Evolutionary conservation across 768 basidiomycete species (phyloP), one percentile per base, ranked within the genome.

Genomic region (Podaxis sp.): DNA sequence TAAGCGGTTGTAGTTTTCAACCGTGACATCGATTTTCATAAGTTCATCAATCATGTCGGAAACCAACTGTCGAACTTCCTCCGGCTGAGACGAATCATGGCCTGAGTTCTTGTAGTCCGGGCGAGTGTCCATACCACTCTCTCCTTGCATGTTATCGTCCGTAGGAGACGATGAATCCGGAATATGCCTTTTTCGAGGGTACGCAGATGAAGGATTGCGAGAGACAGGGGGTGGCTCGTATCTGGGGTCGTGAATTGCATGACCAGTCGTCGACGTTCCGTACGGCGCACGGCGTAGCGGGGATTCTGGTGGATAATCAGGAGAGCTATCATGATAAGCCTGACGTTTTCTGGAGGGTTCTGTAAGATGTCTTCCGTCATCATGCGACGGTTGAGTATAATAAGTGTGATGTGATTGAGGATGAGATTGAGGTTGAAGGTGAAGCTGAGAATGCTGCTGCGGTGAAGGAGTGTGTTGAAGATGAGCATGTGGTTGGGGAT

Each of bases 51-150:
- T 77, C 33, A 74, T 71, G 17, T 77, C 76, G 63, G 83, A 75
- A 46, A 77, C 68, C 54, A 79, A 73, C 22, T 80, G 80, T 26
- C 68, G 70, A 3, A 76, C 72, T 38, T 77, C 79, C 28, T 75
- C 74, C 6, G 70, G 64, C 33, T 65, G 62, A 6, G 75, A 75
- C 15, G 77, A 74, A 28, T 74, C 71, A 37, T 73, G 74, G 40
- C 66, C 66, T 50, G 70, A 60, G 15, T 24, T 50, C 28, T 50
- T 56, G 46, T 59, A 62, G 15, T 60, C 62, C 28, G 61, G 58
- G 22, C 58, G 56, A 26, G 54, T 56, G 28, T 62, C 55, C 61
- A 62, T 62, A 1, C 24, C 7, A 30, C 59, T 51, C 26, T 64
- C 48, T 64, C 13, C 49, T 48, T 60, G 61, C 60, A 60, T 57